Base-by-base conservation (phyloP, 140 eudicot species). In the Erigeron philadelphicus region DNA sequence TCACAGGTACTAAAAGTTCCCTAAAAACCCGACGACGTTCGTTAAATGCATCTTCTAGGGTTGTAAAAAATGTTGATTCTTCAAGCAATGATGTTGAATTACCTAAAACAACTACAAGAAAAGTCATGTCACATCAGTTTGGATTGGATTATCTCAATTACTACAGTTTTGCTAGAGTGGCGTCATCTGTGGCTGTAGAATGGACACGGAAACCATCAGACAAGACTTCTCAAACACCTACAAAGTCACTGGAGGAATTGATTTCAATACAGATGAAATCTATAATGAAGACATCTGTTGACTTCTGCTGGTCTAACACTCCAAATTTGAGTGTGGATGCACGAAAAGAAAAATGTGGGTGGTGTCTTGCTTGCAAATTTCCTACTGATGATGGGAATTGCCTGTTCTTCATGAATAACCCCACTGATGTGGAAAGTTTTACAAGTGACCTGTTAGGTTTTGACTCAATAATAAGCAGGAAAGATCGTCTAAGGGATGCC, bases 321-420 rank as follows among this genome's bases (percentile, higher is more conserved):
- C 80, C 47, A 13, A 80, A 81, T 44, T 40, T 82, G 53, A 69
- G 70, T 58, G 69, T 60, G 62, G 83, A 78, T 75, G 80, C 81
- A 23, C 80, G 77, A 78, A 93, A 83, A 83, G 98, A 93, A 83
- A 89, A 77, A 76, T 93, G 98, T 74, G 98, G 96, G 23, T 93
- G 98, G 96, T 89, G 98, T 75, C 77, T 86, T 47, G 72, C 83
- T 55, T 93, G 98, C 81, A 68, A 81, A 70, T 78, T 65, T 76
- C 95, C 98, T 55, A 95, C 83, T 1, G 86, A 81, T 48, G 96
- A 83, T 19, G 83, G 87, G 69, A 88, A 80, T 72, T 93, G 98
- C 81, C 81, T 93, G 59, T 86, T 86, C 55, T 44, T 69, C 43
- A 31, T 75, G 72, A 86, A 73, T 71, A 83, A 72, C 35, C 56